A percentile compares a stretch with the other conserved stretches of the same genome.
Evolutionary conservation across 148 eudicot species (phyloP).

Genomic region (Camellia japonica): DNA sequence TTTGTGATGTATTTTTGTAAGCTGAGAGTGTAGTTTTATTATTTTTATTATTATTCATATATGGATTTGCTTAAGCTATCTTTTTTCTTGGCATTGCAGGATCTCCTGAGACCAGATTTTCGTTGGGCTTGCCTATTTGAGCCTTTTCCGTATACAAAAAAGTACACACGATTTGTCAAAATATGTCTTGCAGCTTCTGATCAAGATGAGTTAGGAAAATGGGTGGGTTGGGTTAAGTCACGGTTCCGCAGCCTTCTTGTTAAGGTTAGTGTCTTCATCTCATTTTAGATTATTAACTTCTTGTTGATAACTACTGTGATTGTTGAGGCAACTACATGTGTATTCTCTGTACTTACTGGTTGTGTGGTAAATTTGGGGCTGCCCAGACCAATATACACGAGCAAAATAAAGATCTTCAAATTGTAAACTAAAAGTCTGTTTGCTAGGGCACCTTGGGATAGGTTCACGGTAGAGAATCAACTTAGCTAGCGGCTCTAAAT

Average conservation of each 20-base stretch:
- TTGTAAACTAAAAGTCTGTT: not conserved
- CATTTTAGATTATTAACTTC: not conserved
- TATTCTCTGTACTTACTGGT: not conserved
- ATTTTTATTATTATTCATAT: not conserved
- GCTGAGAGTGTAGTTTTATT: not conserved
- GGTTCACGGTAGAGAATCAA: not conserved
- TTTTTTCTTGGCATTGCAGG: conserved; percentile 32
- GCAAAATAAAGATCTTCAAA: not conserved
- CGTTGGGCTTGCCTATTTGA: conserved; percentile 48
- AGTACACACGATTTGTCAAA: conserved; percentile 40
- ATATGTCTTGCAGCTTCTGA: conserved; percentile 37
- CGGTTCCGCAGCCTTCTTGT: conserved; percentile 47
- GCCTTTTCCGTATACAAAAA: conserved; percentile 41
- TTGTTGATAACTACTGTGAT: not conserved
- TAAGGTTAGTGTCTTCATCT: conserved; percentile 33
- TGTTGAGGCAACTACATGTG: not conserved
- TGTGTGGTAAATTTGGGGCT: not conserved
- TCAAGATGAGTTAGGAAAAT: conserved; percentile 41
- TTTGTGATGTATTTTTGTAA: conserved; percentile 1
- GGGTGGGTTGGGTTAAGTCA: conserved; percentile 64
- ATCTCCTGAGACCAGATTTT: conserved; percentile 32
- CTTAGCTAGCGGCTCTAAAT: not conserved
- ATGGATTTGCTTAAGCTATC: not conserved
- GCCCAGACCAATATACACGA: not conserved
- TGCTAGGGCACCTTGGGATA: not conserved